Evolutionary conservation across 768 basidiomycete species (phyloP), one percentile per base, ranked within the genome.

Genomic region (Lactifluus volemus): DNA sequence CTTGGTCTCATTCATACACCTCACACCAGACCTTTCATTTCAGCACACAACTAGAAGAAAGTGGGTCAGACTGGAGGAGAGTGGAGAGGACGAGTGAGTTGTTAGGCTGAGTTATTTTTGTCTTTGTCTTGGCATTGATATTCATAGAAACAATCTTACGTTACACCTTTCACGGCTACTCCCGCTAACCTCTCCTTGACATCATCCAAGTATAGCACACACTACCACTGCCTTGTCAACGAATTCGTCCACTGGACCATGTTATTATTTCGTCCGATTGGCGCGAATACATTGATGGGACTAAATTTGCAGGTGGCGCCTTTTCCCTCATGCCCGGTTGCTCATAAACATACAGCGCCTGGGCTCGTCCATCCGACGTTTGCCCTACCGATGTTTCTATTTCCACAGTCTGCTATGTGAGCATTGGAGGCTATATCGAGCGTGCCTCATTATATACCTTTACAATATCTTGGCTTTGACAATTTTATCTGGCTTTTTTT

Each of bases 291-390:
- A 75, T 77, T 25, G 78, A 80, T 58, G 74, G 77, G 0, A 67
- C 79, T 53, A 78, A 79, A 65, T 78, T 78, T 55, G 77, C 76
- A 1, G 76, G 76, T 5, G 77, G 78, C 12, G 73, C 72, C 0
- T 78, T 77, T 61, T 72, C 73, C 45, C 70, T 77, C 32, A 34
- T 34, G 4, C 32, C 32, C 32, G 30, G 68, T 74, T 17, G n/a
- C 54, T 47, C 54, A 36, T 15, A 44, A 2, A 73, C 74, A 7
- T 77, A 64, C 69, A 65, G 55, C 58, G 58, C 73, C 6, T 48
- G 10, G 44, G 10, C 44, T 12, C 25, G 12, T 25, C 21, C 4
- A 47, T 19, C 45, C 45, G 45, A 47, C 19, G 10, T 19, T 45
- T 3, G 44, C 19, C n/a, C 45, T 21, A 4, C 15, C 41, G 29